Evolutionary conservation across 148 eudicot species (phyloP).

Genomic region (Simmondsia chinensis): DNA sequence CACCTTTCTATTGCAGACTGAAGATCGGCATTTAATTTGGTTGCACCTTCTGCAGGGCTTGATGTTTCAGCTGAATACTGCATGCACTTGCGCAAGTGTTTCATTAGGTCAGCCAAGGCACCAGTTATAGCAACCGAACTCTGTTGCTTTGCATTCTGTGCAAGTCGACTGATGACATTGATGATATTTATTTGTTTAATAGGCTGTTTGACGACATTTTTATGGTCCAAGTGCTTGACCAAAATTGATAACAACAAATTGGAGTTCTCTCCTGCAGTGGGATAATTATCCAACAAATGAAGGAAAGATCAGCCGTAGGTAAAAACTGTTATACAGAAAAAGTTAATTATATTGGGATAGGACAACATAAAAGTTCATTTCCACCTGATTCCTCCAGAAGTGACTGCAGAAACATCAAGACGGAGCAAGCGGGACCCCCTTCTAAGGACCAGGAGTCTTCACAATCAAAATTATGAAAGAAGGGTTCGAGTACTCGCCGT

Average conservation of each 20-base stretch:
- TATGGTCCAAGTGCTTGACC: conserved; percentile 88
- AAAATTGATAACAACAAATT: conserved; percentile 56
- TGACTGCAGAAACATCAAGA: conserved; percentile 56
- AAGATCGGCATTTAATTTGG: conserved; percentile 53
- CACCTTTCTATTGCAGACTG: conserved; percentile 70
- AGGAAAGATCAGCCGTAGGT: conserved; percentile 4
- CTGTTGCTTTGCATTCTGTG: conserved; percentile 44
- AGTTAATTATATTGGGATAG: no score
- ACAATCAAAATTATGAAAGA: conserved; percentile 62
- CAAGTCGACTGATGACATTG: conserved; percentile 49
- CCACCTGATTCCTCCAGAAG: conserved; percentile 81
- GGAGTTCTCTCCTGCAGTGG: conserved; percentile 46
- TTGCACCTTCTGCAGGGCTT: conserved; percentile 27
- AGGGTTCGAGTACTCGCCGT: conserved; percentile 83
- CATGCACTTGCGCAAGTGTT: conserved; percentile 71
- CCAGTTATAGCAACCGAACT: conserved; percentile 55
- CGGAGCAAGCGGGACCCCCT: conserved; percentile 63
- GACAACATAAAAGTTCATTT: conserved; percentile 1
- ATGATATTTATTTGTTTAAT: conserved; percentile 55
- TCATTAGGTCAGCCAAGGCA: conserved; percentile 64
- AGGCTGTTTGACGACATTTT: conserved; percentile 59
- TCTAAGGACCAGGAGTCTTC: conserved; percentile 73
- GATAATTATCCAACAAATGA: conserved; percentile 1
- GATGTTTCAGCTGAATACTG: conserved; percentile 55
- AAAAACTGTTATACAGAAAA: no score